These are phyloP conservation scores for Myriosclerotinia curreyana DNA, from an alignment of 2,329 filamentous ascomycete genomes.

Conservation along the genomic window DNA sequence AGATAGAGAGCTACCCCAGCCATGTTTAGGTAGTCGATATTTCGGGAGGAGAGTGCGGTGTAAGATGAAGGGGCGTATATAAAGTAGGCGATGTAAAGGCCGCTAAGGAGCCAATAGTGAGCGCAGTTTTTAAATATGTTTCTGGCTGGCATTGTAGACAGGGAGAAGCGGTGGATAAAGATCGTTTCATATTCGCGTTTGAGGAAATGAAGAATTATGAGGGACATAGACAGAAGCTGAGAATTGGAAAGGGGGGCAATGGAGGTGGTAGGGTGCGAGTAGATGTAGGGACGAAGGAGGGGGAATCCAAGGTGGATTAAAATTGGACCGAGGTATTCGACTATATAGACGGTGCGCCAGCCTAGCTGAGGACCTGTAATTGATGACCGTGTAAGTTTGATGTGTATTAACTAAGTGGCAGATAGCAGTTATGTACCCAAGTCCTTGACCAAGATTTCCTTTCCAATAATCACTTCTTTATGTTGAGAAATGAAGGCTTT, in stretches of 20 bases:
- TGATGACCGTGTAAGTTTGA: background rate
- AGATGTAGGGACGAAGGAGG: conserved; percentile 68
- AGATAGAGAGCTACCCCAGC: conserved; percentile 68
- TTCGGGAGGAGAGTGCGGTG: conserved; percentile 50
- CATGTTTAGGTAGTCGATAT: conserved; percentile 52
- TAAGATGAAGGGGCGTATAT: conserved; percentile 75
- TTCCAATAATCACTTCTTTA: conserved; percentile 47
- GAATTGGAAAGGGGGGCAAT: conserved; percentile 56
- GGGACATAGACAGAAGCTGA: conserved; percentile 70
- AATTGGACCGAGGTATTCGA: conserved; percentile 92
- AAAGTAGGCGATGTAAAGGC: conserved; percentile 77
- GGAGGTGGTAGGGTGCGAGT: conserved; percentile 48
- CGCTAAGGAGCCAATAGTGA: conserved; percentile 89
- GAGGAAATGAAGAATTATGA: conserved; percentile 80
- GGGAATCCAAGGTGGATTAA: conserved; percentile 77
- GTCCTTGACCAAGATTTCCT: conserved; percentile 83
- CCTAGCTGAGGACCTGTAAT: conserved; percentile 74
- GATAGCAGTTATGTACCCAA: conserved; percentile 59
- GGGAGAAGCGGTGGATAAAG: conserved; percentile 92
- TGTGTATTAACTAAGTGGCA: background rate
- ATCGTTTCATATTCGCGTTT: conserved; percentile 96
- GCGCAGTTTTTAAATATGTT: conserved; percentile 95
- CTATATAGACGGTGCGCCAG: conserved; percentile 90
- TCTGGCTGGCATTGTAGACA: conserved; percentile 83
- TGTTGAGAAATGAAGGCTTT: conserved; percentile 52